A percentile compares a stretch with the other conserved stretches of the same genome.
phyloP scores from a whole-genome alignment of 306 rosid species.

The Aeschynomene evenia region DNA sequence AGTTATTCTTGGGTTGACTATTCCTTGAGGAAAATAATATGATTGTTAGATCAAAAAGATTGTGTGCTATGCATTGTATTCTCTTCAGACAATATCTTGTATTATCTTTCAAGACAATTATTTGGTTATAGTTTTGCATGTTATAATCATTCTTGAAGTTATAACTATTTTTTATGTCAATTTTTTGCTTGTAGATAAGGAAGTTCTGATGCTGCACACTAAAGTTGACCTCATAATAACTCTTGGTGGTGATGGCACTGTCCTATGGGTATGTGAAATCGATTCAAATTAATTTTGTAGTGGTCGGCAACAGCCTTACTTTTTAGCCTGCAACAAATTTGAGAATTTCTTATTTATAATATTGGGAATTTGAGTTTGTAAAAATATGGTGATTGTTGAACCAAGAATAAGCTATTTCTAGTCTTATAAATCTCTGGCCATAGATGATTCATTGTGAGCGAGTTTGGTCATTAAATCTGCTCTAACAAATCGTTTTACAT shows the following conservation, averaged over 20 bases:
- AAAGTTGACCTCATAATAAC: slow-evolving; percentile 93
- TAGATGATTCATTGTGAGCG: slow-evolving; percentile 3
- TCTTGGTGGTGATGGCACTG: slow-evolving; percentile 98
- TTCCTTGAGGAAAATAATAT: slow-evolving; percentile 11
- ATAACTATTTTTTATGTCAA: slow-evolving; percentile 14
- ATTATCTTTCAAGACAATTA: slow-evolving; percentile 19
- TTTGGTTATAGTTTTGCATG: background rate
- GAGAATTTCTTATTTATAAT: background rate
- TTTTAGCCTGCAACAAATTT: background rate
- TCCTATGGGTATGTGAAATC: slow-evolving; percentile 76
- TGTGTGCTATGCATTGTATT: slow-evolving; percentile 1
- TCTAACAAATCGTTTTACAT: background rate
- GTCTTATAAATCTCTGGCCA: background rate
- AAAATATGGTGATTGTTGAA: slow-evolving; percentile 19
- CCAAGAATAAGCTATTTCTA: background rate
- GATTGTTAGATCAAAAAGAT: background rate
- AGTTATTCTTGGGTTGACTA: background rate
- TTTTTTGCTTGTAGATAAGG: slow-evolving; percentile 54
- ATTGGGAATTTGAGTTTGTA: background rate
- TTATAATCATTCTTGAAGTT: slow-evolving; percentile 13
- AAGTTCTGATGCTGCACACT: slow-evolving; percentile 62
- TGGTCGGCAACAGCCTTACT: background rate
- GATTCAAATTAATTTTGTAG: slow-evolving; percentile 27
- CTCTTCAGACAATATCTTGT: slow-evolving; percentile 9
- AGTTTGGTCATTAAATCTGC: slow-evolving; percentile 17